Conservation (phyloP, 441 rosid genomes). For the Geranium incanum region DNA sequence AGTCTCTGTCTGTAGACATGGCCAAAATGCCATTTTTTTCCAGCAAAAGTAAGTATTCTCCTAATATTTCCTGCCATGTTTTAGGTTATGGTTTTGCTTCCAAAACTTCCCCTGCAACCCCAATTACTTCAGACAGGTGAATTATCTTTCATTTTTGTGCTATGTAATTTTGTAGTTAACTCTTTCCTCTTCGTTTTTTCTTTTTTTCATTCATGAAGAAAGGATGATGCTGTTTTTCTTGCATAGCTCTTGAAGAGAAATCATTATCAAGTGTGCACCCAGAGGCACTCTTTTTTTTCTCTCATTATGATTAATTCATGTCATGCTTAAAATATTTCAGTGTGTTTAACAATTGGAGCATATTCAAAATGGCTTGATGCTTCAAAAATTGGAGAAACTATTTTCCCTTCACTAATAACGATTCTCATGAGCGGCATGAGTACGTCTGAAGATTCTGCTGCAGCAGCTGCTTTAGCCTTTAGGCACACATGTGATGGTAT, state of each 20-base stretch:
- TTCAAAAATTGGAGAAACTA: constrained; percentile 60
- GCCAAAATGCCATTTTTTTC: background rate
- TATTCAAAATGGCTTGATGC: constrained; percentile 95
- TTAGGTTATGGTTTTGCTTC: constrained; percentile 63
- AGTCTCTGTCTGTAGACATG: constrained; percentile 7
- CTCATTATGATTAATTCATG: background rate
- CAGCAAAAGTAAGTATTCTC: background rate
- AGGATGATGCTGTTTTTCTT: background rate
- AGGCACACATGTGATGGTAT: constrained; percentile 91
- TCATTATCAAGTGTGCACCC: background rate
- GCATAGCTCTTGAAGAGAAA: background rate
- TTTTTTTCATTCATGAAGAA: background rate
- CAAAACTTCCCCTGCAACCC: constrained; percentile 76
- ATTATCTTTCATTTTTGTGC: constrained; percentile 18
- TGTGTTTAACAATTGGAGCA: constrained; percentile 92
- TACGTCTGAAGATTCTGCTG: constrained; percentile 92
- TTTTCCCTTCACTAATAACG: constrained; percentile 65
- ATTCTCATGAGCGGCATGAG: constrained; percentile 91
- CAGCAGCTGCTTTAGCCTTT: constrained; percentile 96
- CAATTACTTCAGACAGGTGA: constrained; percentile 92
- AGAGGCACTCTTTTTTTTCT: background rate
- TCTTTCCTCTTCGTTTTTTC: background rate
- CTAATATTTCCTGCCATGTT: constrained; percentile 16
- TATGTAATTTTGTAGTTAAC: background rate
- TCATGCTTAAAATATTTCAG: constrained; percentile 37